Base-by-base conservation (phyloP, 345 rosid genomes). In the Dimocarpus longan region DNA sequence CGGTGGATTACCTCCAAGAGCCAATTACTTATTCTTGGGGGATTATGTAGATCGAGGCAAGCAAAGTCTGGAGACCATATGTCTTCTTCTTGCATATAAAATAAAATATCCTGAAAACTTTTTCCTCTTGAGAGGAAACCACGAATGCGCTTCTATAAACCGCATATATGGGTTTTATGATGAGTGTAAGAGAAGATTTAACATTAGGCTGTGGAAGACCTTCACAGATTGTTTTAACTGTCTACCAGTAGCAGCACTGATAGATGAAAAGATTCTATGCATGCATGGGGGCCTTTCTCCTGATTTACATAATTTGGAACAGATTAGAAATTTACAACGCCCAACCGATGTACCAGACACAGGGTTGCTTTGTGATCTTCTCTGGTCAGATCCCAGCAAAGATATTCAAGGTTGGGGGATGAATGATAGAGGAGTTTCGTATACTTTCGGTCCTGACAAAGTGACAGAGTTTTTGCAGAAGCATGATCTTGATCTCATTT, bases 211-310 rank as follows among this genome's bases (percentile, higher is more conserved):
- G 40, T 93, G 98, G 98, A 93, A 85, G 86, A 66, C 74, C 15
- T 91, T 91, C 83, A 88, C 90, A 9, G 90, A 89, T 2, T 89
- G 92, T 62, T 91, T 91, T 82, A 91, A 91, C 60, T 89, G 89
- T 82, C 82, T 91, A 7, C 94, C 94, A 9, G 92, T 91, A 80
- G 89, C 91, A 8, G 94, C 94, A 7, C 80, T 88, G 66, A 89
- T 91, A 76, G 94, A 91, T 86, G 98, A 90, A 79, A 91, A 93
- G 91, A 91, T 93, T 80, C 87, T 93, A 19, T 91, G 96, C 86
- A 93, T 93, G 98, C 98, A 91, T 71, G 98, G 96, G 37, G 96
- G 98, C 71, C 89, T 93, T 82, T 93, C 98, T 46, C 98, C 95
- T n/a, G 94, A 89, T 56, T 80, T 93, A 26, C 75, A 86, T 76